Percentiles rank a stretch among this genome's conserved stretches.
phyloP scores from a whole-genome alignment of 192 early-diverging fungal species.

The Mortierella alpina region DNA sequence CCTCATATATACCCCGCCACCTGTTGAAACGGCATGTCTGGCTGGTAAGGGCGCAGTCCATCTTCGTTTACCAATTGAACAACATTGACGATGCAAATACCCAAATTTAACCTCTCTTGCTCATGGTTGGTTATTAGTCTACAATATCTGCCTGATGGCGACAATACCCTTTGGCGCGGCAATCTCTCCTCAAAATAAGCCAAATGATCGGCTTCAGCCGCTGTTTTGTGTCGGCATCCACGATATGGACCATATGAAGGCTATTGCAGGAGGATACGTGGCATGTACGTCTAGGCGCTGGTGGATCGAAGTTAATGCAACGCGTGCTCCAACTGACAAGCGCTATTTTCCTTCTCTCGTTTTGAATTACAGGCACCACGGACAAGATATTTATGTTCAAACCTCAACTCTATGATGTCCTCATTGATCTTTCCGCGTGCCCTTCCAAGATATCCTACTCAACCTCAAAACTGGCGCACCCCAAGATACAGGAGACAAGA shows the following conservation, averaged over 20 bases:
- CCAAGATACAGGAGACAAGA: slow-evolving; percentile 7
- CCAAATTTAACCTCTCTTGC: not conserved
- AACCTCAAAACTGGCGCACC: slow-evolving; percentile 11
- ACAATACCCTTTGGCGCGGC: slow-evolving; percentile 44
- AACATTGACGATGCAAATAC: not conserved
- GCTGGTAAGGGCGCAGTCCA: slow-evolving; percentile 41
- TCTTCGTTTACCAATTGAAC: not conserved
- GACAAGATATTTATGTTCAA: slow-evolving; percentile 62
- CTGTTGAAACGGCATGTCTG: slow-evolving; percentile 60
- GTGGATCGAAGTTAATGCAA: not conserved
- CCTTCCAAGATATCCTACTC: not conserved
- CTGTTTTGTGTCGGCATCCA: slow-evolving; percentile 62
- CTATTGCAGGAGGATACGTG: slow-evolving; percentile 53
- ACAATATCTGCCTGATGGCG: slow-evolving; percentile 58
- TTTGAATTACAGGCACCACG: slow-evolving; percentile 53
- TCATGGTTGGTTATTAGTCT: slow-evolving; percentile 46
- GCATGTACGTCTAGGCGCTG: slow-evolving; percentile 52
- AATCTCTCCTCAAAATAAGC: slow-evolving; percentile 5
- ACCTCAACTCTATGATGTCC: slow-evolving; percentile 57
- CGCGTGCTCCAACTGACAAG: not conserved
- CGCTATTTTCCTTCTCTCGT: slow-evolving; percentile 1
- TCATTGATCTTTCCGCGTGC: slow-evolving; percentile 52
- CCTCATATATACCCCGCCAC: slow-evolving; percentile 59
- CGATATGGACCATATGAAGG: slow-evolving; percentile 56
- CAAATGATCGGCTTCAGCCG: slow-evolving; percentile 35